A percentile compares a stretch with the other conserved stretches of the same genome.
These are phyloP conservation scores for Thelonectria rubi DNA, from an alignment of 2,329 filamentous ascomycete species.

Conservation along the genomic window DNA sequence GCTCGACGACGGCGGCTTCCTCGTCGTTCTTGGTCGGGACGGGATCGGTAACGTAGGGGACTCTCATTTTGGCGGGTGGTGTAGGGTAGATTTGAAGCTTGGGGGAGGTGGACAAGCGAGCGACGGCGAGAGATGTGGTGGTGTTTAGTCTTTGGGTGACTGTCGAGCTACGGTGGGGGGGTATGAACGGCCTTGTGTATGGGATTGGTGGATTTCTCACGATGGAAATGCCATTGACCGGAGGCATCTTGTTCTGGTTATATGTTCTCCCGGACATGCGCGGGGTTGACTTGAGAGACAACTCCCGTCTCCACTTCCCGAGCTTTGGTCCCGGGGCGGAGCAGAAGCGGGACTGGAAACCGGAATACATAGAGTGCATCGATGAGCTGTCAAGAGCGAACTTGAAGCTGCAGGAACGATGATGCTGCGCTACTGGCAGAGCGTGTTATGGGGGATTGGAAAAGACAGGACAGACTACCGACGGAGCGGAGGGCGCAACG, in stretches of 20 bases:
- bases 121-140: neutral
- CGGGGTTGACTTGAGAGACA: constrained; percentile 38
- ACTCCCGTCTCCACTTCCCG: constrained; percentile 44
- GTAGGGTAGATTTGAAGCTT: constrained; percentile 22
- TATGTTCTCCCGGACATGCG: constrained; percentile 41
- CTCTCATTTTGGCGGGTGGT: constrained; percentile 62
- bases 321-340: constrained; percentile 34
- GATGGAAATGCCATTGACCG: constrained; percentile 13
- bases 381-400: too few relatives aligned
- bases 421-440: neutral
- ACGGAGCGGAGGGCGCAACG: too few relatives aligned
- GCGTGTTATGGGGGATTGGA: too few relatives aligned
- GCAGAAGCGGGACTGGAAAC: constrained; percentile 27
- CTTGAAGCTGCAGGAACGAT: neutral
- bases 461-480: too few relatives aligned
- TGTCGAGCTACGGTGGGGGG: neutral
- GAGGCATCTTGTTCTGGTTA: constrained; percentile 37
- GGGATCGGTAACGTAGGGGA: constrained; percentile 70
- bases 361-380: neutral
- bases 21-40: constrained; percentile 55
- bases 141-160: neutral
- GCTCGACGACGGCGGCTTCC: constrained; percentile 67
- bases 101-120: neutral
- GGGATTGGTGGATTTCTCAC: neutral
- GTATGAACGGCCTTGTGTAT: neutral